Evolutionary conservation across 2,329 filamentous ascomycete genomes (phyloP).

Genomic region (Fusarium phyllophilum): DNA sequence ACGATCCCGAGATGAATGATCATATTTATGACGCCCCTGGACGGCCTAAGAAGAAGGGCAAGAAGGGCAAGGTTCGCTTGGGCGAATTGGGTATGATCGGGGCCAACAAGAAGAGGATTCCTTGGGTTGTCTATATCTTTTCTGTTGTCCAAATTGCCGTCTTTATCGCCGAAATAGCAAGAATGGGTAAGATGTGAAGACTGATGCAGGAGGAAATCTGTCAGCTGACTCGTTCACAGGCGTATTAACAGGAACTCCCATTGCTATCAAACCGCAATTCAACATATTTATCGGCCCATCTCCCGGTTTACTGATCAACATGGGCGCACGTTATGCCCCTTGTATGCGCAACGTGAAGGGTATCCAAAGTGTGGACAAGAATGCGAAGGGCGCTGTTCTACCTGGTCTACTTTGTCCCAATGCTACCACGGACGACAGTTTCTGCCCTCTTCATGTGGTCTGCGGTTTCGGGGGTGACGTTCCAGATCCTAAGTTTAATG

Average conservation of each 20-base stretch:
- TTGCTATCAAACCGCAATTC: constrained; percentile 84
- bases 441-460: constrained; percentile 79
- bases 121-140: constrained; percentile 86
- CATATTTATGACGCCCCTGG: constrained; percentile 69
- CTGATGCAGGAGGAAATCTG: background rate
- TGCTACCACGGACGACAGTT: constrained; percentile 68
- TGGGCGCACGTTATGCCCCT: constrained; percentile 91
- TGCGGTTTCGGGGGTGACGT: constrained; percentile 82
- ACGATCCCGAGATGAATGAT: constrained; percentile 58
- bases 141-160: constrained; percentile 81
- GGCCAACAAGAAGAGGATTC: constrained; percentile 66
- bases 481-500: constrained; percentile 71
- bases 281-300: constrained; percentile 99
- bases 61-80: constrained; percentile 61
- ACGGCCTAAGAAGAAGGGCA: constrained; percentile 45
- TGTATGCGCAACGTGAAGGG: constrained; percentile 89
- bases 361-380: constrained; percentile 64
- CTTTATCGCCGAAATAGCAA: constrained; percentile 88
- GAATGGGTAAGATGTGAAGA: constrained; percentile 71
- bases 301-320: constrained; percentile 89
- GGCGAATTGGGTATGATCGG: constrained; percentile 70
- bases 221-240: constrained; percentile 56
- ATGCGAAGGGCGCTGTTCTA: background rate
- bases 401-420: constrained; percentile 84
- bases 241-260: constrained; percentile 79